Evolutionary conservation across 2,329 filamentous ascomycete species (phyloP), one percentile per base, ranked within the genome.

Genomic region (Akanthomyces dipterigenus): DNA sequence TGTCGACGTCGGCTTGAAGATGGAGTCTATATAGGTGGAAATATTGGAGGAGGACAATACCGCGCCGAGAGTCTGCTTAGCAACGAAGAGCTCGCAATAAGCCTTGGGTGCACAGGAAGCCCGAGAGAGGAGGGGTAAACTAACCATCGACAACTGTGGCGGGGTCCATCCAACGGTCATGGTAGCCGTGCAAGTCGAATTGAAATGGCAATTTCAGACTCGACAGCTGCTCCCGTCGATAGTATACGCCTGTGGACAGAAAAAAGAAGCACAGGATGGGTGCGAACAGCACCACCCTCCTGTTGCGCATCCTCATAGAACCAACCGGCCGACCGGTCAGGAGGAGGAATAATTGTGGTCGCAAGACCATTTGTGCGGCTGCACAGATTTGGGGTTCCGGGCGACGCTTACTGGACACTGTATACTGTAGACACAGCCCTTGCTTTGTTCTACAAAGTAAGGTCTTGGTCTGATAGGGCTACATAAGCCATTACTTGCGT

Each of bases 1-100:
- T 5, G 65, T 68, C 24, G 67, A 64, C 3, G 64, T 54, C 3
- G 70, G 63, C 26, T 72, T 58, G 14, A 75, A 56, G 28, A 73
- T 74, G 2, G 70, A 66, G 31, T 69, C 56, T 22, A 71, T 55
- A 43, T 72, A 74, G 4, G 65, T 62, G 8, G 66, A 49, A 18
- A 71, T 65, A 45, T 55, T 63, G 22, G 63, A 56, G 9, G 65
- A 59, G 0, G 63, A 61, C 3, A 69, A 56, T 36, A 65, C 50
- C 14, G 28, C 54, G 46, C 53, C 60, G 57, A 43, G 12, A 40
- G 11, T 42, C 34, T 42, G 4, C n/a, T 50, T 51, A 51, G 34
- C 16, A 40, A 43, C 24, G 18, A 49, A 56, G 22, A 45, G 38
- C 26, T n/a, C 40, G 38, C 9, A 56, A 55, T 31, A 26, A 45